Percentiles rank a stretch among this genome's conserved stretches.
These are phyloP conservation scores for Geoglossum cookeanum DNA, from an alignment of 2,329 filamentous ascomycete species.

Conservation along the genomic window DNA sequence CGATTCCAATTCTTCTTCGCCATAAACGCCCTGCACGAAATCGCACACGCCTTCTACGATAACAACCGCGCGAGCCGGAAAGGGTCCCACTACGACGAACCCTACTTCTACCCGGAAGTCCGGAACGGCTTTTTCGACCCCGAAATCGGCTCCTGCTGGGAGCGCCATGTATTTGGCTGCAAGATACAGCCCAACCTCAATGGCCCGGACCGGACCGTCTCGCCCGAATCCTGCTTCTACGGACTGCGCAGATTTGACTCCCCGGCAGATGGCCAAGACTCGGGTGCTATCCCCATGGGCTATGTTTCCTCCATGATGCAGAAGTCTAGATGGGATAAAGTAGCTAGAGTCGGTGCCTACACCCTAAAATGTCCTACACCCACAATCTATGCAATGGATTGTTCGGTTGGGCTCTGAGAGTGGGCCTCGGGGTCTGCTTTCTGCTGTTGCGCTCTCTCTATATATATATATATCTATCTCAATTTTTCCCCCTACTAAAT, in stretches of 20 bases:
- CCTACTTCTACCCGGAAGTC: not conserved
- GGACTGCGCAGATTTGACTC: not conserved
- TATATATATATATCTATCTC: too few species aligned
- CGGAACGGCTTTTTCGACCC: not conserved
- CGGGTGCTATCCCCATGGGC: not conserved
- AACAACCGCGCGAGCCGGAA: too few species aligned
- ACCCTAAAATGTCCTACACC: not conserved
- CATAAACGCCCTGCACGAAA: not conserved
- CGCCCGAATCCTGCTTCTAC: not conserved
- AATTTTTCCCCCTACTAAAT: too few species aligned
- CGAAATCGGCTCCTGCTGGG: not conserved
- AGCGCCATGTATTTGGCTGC: not conserved
- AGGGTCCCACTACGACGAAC: not conserved
- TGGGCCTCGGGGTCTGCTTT: too few species aligned
- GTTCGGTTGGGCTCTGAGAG: too few species aligned
- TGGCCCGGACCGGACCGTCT: not conserved
- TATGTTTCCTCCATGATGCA: not conserved
- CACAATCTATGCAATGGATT: not conserved
- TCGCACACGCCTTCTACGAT: not conserved
- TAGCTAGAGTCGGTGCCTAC: not conserved
- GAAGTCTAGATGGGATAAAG: not conserved
- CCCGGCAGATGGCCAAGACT: not conserved
- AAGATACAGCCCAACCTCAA: not conserved
- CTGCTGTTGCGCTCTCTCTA: too few species aligned
- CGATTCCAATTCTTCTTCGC: slow-evolving; percentile 1